Base-by-base conservation (phyloP, 768 basidiomycete genomes). In the Naematelia aurantialba region DNA sequence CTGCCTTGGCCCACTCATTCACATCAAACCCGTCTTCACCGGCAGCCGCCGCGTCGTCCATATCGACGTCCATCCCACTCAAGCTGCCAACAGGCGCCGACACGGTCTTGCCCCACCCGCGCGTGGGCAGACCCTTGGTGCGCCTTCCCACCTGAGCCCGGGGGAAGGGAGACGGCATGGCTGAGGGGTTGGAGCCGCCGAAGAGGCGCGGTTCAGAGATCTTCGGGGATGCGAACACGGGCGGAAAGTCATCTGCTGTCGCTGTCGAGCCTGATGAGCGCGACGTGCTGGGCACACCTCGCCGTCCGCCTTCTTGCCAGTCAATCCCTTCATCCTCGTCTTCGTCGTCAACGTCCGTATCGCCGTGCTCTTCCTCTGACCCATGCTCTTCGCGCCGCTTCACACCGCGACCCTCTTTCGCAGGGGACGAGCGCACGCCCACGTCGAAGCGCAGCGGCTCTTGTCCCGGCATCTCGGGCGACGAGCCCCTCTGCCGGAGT, bases 141-240 rank as follows among this genome's bases (percentile, higher is more conserved):
- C 34, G 30, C 5, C n/a, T 45, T 30, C 39, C 42, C 54, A 19
- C 29, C 5, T 3, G 3, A 8, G 50, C 49, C 34, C 50, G 39
- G 42, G 58, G n/a, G n/a, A n/a, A n/a, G n/a, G n/a, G n/a, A 29
- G 55, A 59, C 19, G 30, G 53, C 29, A 34, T 45, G n/a, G 4
- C 56, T 50, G 49, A 61, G 26, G 34, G 54, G 19, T 27, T 45
- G 46, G 29, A 44, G 55, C 26, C 27, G 30, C 19, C 61, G 34
- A 68, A 69, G 8, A 73, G 52, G 27, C 65, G 66, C 2, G 71
- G 71, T 12, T 73, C 68, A 1, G 71, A 58, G 49, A 73, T 61
- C 1, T 56, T 39, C 4, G 71, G 62, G 3, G 67, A 61, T 10
- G 49, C 62, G 47, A 73, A 73, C 19, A 73, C 71, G 26, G 66